Evolutionary conservation across 768 basidiomycete genomes (phyloP).

Genomic region (Tubosaeta sp.): DNA sequence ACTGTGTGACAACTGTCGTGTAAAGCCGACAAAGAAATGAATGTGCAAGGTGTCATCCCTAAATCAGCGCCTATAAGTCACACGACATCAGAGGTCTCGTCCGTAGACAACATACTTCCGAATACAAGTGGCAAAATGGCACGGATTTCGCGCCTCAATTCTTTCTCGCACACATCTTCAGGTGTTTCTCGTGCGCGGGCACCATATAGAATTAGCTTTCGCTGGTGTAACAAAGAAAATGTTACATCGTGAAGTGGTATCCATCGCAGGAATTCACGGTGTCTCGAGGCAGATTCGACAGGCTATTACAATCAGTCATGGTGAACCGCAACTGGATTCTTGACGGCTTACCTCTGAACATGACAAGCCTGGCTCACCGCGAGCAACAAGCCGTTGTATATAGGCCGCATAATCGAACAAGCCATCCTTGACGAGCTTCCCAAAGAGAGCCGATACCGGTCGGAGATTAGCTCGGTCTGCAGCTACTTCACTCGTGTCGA

Average conservation of each 20-base stretch:
- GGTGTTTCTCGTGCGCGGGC: conserved; percentile 63
- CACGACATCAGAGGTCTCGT: neutral
- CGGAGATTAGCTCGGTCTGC: conserved; percentile 52
- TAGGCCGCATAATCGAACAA: conserved; percentile 74
- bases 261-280: conserved; percentile 65
- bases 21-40: conserved; percentile 37
- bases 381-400: conserved; percentile 75
- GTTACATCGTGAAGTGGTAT: conserved; percentile 65
- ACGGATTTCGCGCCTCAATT: conserved; percentile 69
- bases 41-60: conserved; percentile 31
- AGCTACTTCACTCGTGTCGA: conserved; percentile 63
- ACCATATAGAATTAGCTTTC: conserved; percentile 67
- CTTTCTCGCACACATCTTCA: conserved; percentile 65
- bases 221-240: conserved; percentile 59
- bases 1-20: conserved; percentile 43
- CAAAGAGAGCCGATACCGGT: conserved; percentile 64
- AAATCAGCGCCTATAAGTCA: conserved; percentile 10
- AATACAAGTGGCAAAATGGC: conserved; percentile 63
- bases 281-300: conserved; percentile 43
- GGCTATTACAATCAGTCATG: conserved; percentile 7
- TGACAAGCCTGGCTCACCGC: conserved; percentile 63
- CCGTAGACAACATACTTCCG: conserved; percentile 39
- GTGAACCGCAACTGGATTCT: neutral
- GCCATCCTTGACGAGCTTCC: conserved; percentile 63
- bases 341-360: conserved; percentile 43